Percentiles rank a stretch among this genome's conserved stretches.
Evolutionary conservation across 805 yeast genomes (phyloP).

Genomic region (Saturnispora serradocipensis): DNA sequence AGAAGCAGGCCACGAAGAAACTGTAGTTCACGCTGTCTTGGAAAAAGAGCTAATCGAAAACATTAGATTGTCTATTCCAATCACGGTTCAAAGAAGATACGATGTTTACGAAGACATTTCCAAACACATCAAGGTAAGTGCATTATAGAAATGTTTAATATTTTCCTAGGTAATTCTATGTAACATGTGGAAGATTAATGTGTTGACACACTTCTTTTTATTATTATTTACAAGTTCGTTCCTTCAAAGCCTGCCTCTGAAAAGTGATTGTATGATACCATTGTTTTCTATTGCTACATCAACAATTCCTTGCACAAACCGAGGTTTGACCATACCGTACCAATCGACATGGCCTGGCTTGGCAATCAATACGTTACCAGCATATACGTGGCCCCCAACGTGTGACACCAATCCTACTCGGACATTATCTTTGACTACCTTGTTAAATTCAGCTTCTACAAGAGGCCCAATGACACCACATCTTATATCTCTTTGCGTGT

Average conservation of each 20-base stretch:
- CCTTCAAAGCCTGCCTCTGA: constrained; percentile 26
- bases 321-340: constrained; percentile 71
- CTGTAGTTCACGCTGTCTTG: constrained; percentile 63
- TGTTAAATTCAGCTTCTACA: constrained; percentile 39
- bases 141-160: constrained; percentile 8
- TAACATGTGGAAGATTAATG: background rate
- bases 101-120: constrained; percentile 48
- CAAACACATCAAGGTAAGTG: constrained; percentile 17
- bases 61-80: constrained; percentile 61
- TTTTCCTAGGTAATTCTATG: background rate
- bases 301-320: constrained; percentile 57
- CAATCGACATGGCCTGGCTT: constrained; percentile 41
- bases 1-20: constrained; percentile 76
- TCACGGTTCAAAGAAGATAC: constrained; percentile 60
- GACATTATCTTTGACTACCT: constrained; percentile 26
- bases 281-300: constrained; percentile 42
- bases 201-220: background rate
- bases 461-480: constrained; percentile 65
- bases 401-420: constrained; percentile 56
- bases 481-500: constrained; percentile 48
- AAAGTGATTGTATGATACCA: constrained; percentile 45
- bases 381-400: constrained; percentile 80
- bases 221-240: background rate
- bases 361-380: constrained; percentile 67
- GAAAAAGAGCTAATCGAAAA: constrained; percentile 49